Conservation (phyloP, 805 yeast species). For the Cyberlindnera saturnus region DNA sequence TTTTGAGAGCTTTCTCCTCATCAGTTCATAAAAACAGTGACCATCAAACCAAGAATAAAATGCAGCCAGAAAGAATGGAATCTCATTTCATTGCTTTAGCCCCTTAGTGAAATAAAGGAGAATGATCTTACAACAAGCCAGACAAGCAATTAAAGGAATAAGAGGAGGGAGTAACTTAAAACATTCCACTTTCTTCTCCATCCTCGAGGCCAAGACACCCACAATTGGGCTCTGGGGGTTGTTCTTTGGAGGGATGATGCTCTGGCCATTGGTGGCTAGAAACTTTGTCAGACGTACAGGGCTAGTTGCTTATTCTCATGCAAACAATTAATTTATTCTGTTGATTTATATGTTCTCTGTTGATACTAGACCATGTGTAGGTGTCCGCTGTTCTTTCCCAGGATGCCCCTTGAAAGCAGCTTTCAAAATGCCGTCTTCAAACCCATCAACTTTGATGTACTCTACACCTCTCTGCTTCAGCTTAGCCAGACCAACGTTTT, state of each 20-base stretch:
- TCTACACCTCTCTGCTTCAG: conserved; percentile 54
- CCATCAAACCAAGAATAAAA: too few relatives aligned
- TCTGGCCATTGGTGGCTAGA: not conserved
- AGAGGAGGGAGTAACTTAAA: not conserved
- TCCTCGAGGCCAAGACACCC: not conserved
- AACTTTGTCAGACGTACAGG: not conserved
- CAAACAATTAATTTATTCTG: not conserved
- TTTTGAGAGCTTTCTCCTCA: too few relatives aligned
- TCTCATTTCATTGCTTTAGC: too few relatives aligned
- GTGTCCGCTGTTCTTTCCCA: not conserved
- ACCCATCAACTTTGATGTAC: conserved; percentile 79
- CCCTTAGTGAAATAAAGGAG: too few relatives aligned
- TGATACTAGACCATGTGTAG: too few relatives aligned
- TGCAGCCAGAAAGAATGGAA: too few relatives aligned
- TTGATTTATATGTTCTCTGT: too few relatives aligned
- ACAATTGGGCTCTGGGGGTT: not conserved
- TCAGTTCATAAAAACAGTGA: too few relatives aligned
- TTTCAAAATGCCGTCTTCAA: conserved; percentile 59
- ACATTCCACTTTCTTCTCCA: not conserved
- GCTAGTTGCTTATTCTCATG: not conserved
- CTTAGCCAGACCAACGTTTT: conserved; percentile 57
- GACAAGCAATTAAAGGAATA: not conserved
- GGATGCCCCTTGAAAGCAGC: conserved; percentile 73
- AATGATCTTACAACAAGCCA: too few relatives aligned
- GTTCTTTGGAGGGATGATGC: not conserved